phyloP scores from a whole-genome alignment of 1,139 yeast species.

The Suhomyces choctaworum region DNA sequence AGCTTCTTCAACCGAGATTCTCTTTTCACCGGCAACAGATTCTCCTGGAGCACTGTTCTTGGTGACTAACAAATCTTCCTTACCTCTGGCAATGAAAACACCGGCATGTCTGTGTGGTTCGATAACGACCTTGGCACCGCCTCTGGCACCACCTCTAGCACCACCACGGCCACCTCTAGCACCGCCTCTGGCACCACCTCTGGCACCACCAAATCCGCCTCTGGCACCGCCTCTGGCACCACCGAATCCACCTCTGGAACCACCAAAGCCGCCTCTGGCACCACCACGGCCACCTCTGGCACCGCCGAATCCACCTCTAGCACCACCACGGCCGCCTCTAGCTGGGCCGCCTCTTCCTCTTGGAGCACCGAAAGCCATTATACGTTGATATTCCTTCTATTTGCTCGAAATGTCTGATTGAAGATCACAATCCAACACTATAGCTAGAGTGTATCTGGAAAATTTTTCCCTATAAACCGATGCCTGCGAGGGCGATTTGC shows the following conservation, averaged over 20 bases:
- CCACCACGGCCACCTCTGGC: conserved; percentile 45
- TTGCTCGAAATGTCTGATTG: conserved; percentile 9
- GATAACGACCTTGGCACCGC: conserved; percentile 93
- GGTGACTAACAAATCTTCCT: conserved; percentile 96
- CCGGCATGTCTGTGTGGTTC: conserved; percentile 99
- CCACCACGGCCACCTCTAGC: conserved; percentile 72
- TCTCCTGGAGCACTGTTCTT: conserved; percentile 98
- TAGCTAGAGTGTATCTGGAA: no score
- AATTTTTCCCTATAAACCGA: conserved; percentile 14
- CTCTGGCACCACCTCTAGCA: conserved; percentile 74
- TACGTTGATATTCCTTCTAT: conserved; percentile 12
- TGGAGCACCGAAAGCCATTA: conserved; percentile 39
- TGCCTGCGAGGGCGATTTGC: conserved; percentile 13
- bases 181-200: conserved; percentile 53
- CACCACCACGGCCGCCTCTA: conserved; percentile 25
- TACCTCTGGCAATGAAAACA: conserved; percentile 98
- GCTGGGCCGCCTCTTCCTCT: conserved; percentile 28
- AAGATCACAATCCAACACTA: conserved; percentile 11
- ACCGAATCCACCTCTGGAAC: conserved; percentile 30
- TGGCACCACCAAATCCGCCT: conserved; percentile 44
- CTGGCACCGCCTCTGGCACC: conserved; percentile 47
- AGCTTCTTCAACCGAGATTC: conserved; percentile 91
- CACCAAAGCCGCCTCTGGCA: conserved; percentile 34
- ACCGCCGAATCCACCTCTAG: conserved; percentile 46
- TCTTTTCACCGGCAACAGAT: conserved; percentile 96